Evolutionary conservation across 805 yeast genomes (phyloP).

Genomic region (Candida sithepensis): DNA sequence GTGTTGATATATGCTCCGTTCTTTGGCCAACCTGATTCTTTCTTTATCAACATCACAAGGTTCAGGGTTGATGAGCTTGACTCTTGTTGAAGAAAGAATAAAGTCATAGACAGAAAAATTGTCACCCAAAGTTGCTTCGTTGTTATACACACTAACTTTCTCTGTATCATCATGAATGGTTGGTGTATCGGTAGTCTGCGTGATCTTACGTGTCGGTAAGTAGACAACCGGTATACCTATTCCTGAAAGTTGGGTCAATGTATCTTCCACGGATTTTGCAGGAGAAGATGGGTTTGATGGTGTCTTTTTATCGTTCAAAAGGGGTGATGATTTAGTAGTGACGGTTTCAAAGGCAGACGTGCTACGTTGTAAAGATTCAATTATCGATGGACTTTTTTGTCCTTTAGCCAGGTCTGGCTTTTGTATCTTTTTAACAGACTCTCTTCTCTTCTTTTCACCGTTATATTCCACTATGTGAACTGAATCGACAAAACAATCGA

Average conservation of each 20-base stretch:
- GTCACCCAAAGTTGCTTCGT: slow-evolving; percentile 1
- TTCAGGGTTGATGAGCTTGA: background rate
- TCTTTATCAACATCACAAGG: slow-evolving; percentile 1
- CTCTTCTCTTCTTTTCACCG: background rate
- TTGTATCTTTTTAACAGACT: background rate
- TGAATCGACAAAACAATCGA: slow-evolving; percentile 6
- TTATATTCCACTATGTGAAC: background rate
- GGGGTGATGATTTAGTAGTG: background rate
- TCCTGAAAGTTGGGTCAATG: background rate
- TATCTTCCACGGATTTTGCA: background rate
- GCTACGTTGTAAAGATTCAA: no score
- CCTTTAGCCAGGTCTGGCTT: background rate
- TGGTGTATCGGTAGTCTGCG: background rate
- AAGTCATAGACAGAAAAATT: slow-evolving; percentile 6
- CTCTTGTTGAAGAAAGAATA: slow-evolving; percentile 8
- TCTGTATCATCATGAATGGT: slow-evolving; percentile 7
- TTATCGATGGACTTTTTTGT: background rate
- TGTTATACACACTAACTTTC: slow-evolving; percentile 3
- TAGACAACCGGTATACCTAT: background rate
- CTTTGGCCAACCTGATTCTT: background rate
- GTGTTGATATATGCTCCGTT: background rate
- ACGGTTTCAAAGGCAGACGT: no score
- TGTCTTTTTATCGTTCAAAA: background rate
- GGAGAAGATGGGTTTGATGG: background rate
- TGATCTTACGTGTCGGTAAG: slow-evolving; percentile 1